Percentiles rank a stretch among this genome's conserved stretches.
Conservation (phyloP, 495 filamentous ascomycete species). For the Penicillium antarcticum region DNA sequence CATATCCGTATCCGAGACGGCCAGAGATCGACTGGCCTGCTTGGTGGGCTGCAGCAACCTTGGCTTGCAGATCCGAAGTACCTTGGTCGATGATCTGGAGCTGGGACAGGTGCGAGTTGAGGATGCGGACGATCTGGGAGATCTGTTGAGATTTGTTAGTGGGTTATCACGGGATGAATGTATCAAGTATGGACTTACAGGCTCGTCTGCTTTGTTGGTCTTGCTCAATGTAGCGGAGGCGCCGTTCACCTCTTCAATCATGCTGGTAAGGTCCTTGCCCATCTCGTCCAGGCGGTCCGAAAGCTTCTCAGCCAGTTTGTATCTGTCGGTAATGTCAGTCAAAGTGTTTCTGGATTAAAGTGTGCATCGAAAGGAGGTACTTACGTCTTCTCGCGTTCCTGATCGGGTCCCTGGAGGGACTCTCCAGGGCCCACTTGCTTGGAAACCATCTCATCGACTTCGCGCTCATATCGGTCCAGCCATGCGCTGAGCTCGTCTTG, state of each 20-base stretch:
- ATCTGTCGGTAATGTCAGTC: conserved; percentile 42
- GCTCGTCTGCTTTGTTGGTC: conserved; percentile 85
- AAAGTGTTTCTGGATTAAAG: not conserved
- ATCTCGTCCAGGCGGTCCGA: conserved; percentile 84
- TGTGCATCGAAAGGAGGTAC: conserved; percentile 16
- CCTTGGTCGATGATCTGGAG: conserved; percentile 89
- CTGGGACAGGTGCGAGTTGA: conserved; percentile 86
- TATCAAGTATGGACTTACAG: conserved; percentile 56
- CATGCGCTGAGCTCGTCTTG: conserved; percentile 82
- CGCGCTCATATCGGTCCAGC: conserved; percentile 84
- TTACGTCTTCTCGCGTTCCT: conserved; percentile 87
- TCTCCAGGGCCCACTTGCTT: conserved; percentile 67
- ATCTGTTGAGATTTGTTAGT: conserved; percentile 51
- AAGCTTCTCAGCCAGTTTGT: conserved; percentile 86
- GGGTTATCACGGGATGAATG: not conserved
- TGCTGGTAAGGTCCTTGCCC: conserved; percentile 83
- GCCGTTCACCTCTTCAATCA: conserved; percentile 97
- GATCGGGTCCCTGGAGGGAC: conserved; percentile 77
- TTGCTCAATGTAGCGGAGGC: conserved; percentile 80
- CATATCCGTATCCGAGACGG: conserved; percentile 58
- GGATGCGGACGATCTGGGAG: conserved; percentile 86
- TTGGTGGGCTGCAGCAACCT: conserved; percentile 76
- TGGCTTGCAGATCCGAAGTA: conserved; percentile 71
- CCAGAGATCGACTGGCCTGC: conserved; percentile 63
- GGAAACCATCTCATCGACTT: conserved; percentile 80